Conservation (phyloP, 2,329 filamentous ascomycete genomes). For the Microthyrium microscopicum region DNA sequence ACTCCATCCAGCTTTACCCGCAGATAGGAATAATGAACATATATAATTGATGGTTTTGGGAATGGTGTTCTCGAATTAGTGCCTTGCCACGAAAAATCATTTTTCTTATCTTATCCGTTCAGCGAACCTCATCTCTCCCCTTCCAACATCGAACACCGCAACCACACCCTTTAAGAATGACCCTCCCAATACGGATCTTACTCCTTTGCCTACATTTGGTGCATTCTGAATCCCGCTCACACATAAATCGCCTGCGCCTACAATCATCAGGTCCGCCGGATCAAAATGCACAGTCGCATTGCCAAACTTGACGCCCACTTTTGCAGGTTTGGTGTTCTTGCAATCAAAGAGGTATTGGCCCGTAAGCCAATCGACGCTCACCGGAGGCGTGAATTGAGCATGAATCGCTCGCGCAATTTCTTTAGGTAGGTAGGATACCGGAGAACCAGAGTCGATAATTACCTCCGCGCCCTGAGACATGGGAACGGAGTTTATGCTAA, state of each 20-base stretch:
- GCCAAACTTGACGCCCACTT: slow-evolving; percentile 6
- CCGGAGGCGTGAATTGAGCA: slow-evolving; percentile 1
- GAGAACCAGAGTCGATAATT: slow-evolving; percentile 1
- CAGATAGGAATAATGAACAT: too few relatives aligned
- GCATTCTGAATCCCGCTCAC: neutral
- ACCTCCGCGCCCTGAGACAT: neutral
- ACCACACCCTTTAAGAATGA: slow-evolving; percentile 36
- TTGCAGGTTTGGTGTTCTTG: slow-evolving; percentile 3
- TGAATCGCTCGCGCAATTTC: slow-evolving; percentile 2
- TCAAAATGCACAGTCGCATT: slow-evolving; percentile 1
- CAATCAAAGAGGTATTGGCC: slow-evolving; percentile 3
- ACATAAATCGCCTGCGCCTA: neutral
- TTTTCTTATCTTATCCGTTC: slow-evolving; percentile 2
- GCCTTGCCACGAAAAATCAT: too few relatives aligned
- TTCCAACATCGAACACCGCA: slow-evolving; percentile 32
- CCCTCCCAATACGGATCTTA: slow-evolving; percentile 35
- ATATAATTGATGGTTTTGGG: too few relatives aligned
- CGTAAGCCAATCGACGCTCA: neutral
- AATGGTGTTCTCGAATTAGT: too few relatives aligned
- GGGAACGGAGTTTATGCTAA: neutral
- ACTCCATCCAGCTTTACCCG: too few relatives aligned
- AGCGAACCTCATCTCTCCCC: slow-evolving; percentile 28
- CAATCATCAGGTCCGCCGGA: slow-evolving; percentile 5
- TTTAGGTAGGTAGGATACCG: slow-evolving; percentile 3
- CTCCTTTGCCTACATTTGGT: slow-evolving; percentile 24